phyloP scores from a whole-genome alignment of 2,329 filamentous ascomycete genomes.

The Aspergillus fischeri region DNA sequence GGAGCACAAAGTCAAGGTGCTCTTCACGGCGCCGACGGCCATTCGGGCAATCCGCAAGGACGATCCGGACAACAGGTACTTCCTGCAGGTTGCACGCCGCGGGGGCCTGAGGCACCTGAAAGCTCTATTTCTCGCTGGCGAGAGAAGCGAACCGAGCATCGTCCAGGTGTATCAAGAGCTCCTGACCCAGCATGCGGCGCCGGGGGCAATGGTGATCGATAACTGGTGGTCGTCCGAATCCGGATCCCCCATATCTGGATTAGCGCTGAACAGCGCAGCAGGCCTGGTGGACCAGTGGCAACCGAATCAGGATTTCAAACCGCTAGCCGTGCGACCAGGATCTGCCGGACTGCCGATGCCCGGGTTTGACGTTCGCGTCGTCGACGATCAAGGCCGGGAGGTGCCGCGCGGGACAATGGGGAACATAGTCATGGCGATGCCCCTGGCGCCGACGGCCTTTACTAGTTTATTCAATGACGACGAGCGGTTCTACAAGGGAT shows the following conservation, averaged over 20 bases:
- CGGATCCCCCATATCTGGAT: slow-evolving; percentile 64
- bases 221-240: slow-evolving; percentile 74
- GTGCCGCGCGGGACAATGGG: slow-evolving; percentile 73
- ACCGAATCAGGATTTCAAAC: slow-evolving; percentile 31
- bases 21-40: slow-evolving; percentile 85
- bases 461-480: slow-evolving; percentile 83
- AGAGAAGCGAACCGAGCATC: slow-evolving; percentile 83
- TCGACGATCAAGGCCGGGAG: slow-evolving; percentile 74
- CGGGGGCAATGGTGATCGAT: slow-evolving; percentile 61
- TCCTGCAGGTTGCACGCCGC: slow-evolving; percentile 60
- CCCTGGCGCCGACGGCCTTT: slow-evolving; percentile 80
- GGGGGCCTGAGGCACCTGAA: slow-evolving; percentile 69
- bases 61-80: slow-evolving; percentile 67
- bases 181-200: slow-evolving; percentile 61
- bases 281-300: slow-evolving; percentile 42
- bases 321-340: slow-evolving; percentile 69
- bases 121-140: slow-evolving; percentile 80
- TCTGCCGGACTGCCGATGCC: slow-evolving; percentile 89
- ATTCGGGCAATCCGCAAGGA: slow-evolving; percentile 82
- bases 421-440: slow-evolving; percentile 81
- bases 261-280: slow-evolving; percentile 60
- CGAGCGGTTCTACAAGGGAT: slow-evolving; percentile 78
- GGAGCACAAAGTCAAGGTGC: slow-evolving; percentile 75
- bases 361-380: slow-evolving; percentile 80
- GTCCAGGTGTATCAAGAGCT: slow-evolving; percentile 75